Conservation (phyloP, 2,329 filamentous ascomycete genomes). For the Gliomastix tumulicola region DNA sequence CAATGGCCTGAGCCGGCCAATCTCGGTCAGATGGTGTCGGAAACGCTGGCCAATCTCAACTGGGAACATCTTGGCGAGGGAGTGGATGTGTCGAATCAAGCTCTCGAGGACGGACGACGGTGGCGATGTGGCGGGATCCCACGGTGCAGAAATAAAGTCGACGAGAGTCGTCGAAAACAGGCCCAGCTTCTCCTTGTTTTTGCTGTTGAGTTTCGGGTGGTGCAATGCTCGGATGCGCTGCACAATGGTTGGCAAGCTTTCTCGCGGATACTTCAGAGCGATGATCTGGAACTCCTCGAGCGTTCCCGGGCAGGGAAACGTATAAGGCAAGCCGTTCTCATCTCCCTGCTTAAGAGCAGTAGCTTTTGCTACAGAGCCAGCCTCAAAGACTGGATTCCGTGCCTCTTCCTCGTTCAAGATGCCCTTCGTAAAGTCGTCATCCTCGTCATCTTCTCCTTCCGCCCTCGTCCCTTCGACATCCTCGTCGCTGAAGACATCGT, state of each 20-base stretch:
- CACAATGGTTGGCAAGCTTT: conserved; percentile 69
- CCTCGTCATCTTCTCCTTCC: conserved; percentile 24
- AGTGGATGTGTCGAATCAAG: conserved; percentile 85
- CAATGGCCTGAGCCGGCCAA: conserved; percentile 40
- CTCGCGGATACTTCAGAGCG: conserved; percentile 50
- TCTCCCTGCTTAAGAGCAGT: conserved; percentile 28
- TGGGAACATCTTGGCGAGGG: conserved; percentile 79
- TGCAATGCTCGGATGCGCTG: conserved; percentile 90
- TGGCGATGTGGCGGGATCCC: conserved; percentile 33
- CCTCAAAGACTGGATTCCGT: conserved; percentile 43
- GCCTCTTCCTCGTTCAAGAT: conserved; percentile 54
- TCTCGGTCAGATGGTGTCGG: conserved; percentile 61
- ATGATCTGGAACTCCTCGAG: conserved; percentile 68
- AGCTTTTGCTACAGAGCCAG: conserved; percentile 32
- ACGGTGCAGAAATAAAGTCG: conserved; percentile 45
- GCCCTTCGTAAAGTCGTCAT: conserved; percentile 66
- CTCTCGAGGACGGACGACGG: conserved; percentile 68
- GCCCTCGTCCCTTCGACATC: conserved; percentile 41
- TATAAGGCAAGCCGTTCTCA: conserved; percentile 64
- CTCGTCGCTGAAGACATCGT: conserved; percentile 26
- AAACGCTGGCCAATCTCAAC: conserved; percentile 72
- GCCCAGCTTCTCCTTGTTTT: conserved; percentile 77
- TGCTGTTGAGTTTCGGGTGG: conserved; percentile 75
- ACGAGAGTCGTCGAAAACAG: conserved; percentile 61
- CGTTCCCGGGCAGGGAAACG: conserved; percentile 76